Evolutionary conservation across 2,329 filamentous ascomycete species (phyloP), one percentile per base, ranked within the genome.

Genomic region (Cordyceps militaris): DNA sequence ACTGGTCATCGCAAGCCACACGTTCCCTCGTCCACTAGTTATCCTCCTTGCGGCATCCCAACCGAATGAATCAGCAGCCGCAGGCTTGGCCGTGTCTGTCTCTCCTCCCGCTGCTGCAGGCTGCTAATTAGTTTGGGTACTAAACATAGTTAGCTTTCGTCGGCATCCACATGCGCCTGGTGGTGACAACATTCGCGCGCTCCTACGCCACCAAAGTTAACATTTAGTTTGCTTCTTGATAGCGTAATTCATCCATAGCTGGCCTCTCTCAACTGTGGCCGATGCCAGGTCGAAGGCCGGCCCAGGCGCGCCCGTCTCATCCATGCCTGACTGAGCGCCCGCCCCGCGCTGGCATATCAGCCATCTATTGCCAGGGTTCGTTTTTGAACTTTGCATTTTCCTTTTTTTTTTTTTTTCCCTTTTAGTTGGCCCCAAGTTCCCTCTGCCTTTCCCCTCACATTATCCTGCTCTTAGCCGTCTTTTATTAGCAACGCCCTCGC

Each of bases 321-420:
- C 38, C 38, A 42, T 54, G 51, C 40, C 26, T 24, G 38, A 54
- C 51, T 21, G 42, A 44, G 40, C 40, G 49, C 49, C 49, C 49
- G 24, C n/a, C 36, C 34, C 32, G 7, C 34, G 34, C 34, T 16
- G 23, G 51, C 51, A 54, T 36, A 16, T 46, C 30, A 42, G 21
- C 21, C 40, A 54, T 36, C n/a, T 28, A 46, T 54, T 54, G 13
- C 28, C 30, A 54, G 51, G 51, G 40, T 44, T 28, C 40, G 32
- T 14, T 43, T 24, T 26, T 28, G 23, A n/a, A n/a, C 23, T 28
- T 40, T 48, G 28, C 28, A 26, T n/a, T 10, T 19, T 42, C 4
- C 24, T 14, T 28, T 42, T 28, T 30, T 42, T 24, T 10, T 51
- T 26, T n/a, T 9, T 52, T 13, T 11, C n/a, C 34, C 16, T 16